Evolutionary conservation across 768 basidiomycete species (phyloP), one percentile per base, ranked within the genome.

Genomic region (Collybia nuda): DNA sequence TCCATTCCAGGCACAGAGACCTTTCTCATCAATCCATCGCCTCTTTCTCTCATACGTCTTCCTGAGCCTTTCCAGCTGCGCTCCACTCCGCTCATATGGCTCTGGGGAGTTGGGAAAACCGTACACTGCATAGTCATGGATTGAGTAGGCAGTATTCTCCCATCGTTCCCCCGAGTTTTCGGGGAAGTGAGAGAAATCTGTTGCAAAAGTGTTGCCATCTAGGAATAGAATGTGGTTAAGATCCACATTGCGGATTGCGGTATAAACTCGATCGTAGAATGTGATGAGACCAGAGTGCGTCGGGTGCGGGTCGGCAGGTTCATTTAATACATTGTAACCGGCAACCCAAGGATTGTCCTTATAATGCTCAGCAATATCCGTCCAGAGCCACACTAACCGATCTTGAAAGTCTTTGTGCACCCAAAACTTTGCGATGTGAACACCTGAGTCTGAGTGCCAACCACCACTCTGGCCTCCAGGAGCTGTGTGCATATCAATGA

Each of bases 371-470:
- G 90, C 86, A 29, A 92, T 74, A 59, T 88, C 72, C 32, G 75
- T 76, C 90, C 91, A 93, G 37, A 93, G 78, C 82, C 85, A 85
- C 46, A 90, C 65, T 8, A 77, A 66, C 1, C 90, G 82, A 66
- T 93, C 87, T 63, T 91, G 90, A 75, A 90, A 88, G 65, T 92
- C 89, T 57, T 82, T 88, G 75, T 91, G 87, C 29, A 76, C 77
- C 88, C 87, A 93, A 72, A 91, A 83, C 61, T 79, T 78, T 36
- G 84, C 82, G 29, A 83, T 76, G 60, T 86, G 85, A 15, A 78
- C 76, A n/a, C 85, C 86, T 7, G 79, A 73, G 61, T 91, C 89
- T n/a, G 77, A 73, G 62, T 92, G 90, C 90, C 90, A 92, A 64
- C 84, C 89, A 19, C 77, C 78, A 62, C 85, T 86, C 66, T 87